Base-by-base conservation (phyloP, 2,329 filamentous ascomycete genomes). In the Aureobasidium sp. region DNA sequence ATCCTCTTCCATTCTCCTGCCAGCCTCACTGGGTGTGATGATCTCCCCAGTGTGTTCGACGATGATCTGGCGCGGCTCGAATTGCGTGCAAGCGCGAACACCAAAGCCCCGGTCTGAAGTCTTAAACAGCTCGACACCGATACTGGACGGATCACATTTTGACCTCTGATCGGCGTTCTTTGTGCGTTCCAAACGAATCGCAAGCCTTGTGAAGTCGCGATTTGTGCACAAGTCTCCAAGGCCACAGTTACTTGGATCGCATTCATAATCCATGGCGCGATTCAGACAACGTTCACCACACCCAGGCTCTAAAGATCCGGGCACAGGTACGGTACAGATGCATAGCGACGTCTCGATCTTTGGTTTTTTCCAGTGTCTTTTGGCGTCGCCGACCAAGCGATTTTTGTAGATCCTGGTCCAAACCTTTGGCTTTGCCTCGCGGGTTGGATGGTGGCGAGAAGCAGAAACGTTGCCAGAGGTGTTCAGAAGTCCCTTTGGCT, bases 11-110 rank as follows among this genome's bases (percentile, higher is more conserved):
- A 37, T 37, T 37, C 34, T 37, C 51, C 89, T 84, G 73, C 97
- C 92, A 71, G 92, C 96, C 73, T 99, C 94, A 32, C 87, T 87
- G 71, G 96, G 91, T 0, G 92, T 96, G 71, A 99, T 96, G 68
- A 99, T 97, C 75, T 99, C 94, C 44, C 94, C 94, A 0, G 92
- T 92, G 72, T 99, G 99, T 72, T 99, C 94, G 77, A 97, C 93
- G 71, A 99, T 97, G 73, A 99, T 96, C 77, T 97, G 92, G 70
- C 93, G 87, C 1, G 92, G 85, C 63, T 87, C 81, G 73, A 97
- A 99, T 65, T 86, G 88, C 50, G 94, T 86, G 76, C 93, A 96
- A 72, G 89, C 90, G 65, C 94, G 88, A 56, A 99, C 91, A 59
- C 94, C 94, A 72, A 93, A 92, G 32, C 94, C 94, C 63, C 92